Evolutionary conservation across 2,329 filamentous ascomycete genomes (phyloP).

Genomic region (Fusarium sp.): DNA sequence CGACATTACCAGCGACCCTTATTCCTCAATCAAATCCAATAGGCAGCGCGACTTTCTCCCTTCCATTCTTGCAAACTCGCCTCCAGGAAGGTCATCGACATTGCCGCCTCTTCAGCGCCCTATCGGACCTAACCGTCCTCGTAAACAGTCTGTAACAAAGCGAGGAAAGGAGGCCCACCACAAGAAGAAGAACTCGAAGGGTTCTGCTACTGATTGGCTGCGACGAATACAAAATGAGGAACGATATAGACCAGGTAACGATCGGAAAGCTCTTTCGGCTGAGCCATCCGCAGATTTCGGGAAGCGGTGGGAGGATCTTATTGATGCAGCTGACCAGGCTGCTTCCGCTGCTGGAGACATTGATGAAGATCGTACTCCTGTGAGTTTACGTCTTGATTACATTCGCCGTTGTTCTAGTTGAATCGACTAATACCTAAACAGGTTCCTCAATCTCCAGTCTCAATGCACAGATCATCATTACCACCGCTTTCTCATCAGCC

Average conservation of each 20-base stretch:
- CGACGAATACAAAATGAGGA: constrained; percentile 71
- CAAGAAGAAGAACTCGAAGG: constrained; percentile 80
- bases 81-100: constrained; percentile 88
- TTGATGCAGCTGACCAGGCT: constrained; percentile 80
- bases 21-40: constrained; percentile 70
- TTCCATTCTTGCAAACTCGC: constrained; percentile 84
- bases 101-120: constrained; percentile 85
- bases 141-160: constrained; percentile 89
- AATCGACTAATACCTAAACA: constrained; percentile 52
- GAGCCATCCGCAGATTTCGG: constrained; percentile 86
- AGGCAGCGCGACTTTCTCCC: constrained; percentile 82
- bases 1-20: constrained; percentile 80
- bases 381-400: constrained; percentile 55
- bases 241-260: constrained; percentile 74
- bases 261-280: constrained; percentile 86
- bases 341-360: constrained; percentile 92
- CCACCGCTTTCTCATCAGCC: constrained; percentile 71
- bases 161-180: constrained; percentile 81
- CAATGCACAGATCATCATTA: constrained; percentile 71
- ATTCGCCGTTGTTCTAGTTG: neutral
- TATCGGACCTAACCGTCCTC: constrained; percentile 77
- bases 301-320: constrained; percentile 95
- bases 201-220: constrained; percentile 76
- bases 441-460: constrained; percentile 75
- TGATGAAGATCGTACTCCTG: constrained; percentile 90